A percentile compares a stretch with the other conserved stretches of the same genome.
Evolutionary conservation across 495 filamentous ascomycete species (phyloP).

Genomic region (Glutinoglossum americanum): DNA sequence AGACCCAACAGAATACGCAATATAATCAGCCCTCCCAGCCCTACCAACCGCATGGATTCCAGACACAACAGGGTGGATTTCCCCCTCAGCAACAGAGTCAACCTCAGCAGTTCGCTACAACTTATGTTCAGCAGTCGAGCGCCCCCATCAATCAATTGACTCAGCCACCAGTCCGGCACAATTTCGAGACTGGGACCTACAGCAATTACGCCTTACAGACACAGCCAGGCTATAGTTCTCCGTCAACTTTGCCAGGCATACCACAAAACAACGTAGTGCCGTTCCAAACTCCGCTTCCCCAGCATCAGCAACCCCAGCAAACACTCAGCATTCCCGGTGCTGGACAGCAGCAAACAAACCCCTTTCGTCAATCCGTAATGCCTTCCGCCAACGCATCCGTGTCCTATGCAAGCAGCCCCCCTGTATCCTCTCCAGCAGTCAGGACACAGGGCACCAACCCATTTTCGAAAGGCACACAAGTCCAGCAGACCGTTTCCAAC

Average conservation of each 20-base stretch:
- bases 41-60: conserved; percentile 13
- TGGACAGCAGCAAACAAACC: conserved; percentile 46
- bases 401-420: conserved; percentile 14
- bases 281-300: conserved; percentile 16
- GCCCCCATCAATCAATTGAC: conserved; percentile 15
- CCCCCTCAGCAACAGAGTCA: conserved; percentile 25
- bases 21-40: conserved; percentile 20
- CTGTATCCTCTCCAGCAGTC: background rate
- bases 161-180: conserved; percentile 30
- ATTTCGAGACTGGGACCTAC: conserved; percentile 65
- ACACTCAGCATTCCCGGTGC: background rate
- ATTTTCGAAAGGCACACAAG: conserved; percentile 35
- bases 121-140: conserved; percentile 13
- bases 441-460: conserved; percentile 61
- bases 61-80: conserved; percentile 17
- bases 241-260: conserved; percentile 31
- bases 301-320: conserved; percentile 14
- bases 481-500: conserved; percentile 13
- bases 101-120: conserved; percentile 14
- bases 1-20: conserved; percentile 17
- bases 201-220: conserved; percentile 61
- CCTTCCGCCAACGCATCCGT: conserved; percentile 9
- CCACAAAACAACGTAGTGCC: conserved; percentile 40
- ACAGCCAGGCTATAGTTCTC: conserved; percentile 26
- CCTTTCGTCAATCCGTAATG: conserved; percentile 75